Percentiles rank a stretch among this genome's conserved stretches.
phyloP scores from a whole-genome alignment of 2,329 filamentous ascomycete genomes.

The Fusarium aywerte region DNA sequence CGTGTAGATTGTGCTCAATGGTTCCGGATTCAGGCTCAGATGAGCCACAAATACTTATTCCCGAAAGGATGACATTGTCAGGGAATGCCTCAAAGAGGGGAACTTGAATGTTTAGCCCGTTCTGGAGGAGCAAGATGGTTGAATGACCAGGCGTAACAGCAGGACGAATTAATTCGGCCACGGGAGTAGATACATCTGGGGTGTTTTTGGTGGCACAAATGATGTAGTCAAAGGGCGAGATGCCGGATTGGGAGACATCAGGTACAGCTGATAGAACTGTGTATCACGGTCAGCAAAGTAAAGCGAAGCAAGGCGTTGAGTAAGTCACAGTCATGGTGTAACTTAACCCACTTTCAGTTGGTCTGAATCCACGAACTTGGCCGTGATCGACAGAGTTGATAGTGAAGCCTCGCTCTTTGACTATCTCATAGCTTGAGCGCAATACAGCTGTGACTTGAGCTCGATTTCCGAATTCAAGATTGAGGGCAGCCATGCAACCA shows the following conservation, averaged over 20 bases:
- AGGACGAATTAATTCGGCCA: conserved; percentile 39
- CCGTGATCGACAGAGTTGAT: conserved; percentile 44
- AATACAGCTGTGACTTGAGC: conserved; percentile 42
- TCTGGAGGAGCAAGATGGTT: conserved; percentile 41
- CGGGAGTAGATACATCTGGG: conserved; percentile 31
- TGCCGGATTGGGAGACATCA: conserved; percentile 26
- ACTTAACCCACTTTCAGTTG: conserved; percentile 34
- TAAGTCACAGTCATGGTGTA: not conserved
- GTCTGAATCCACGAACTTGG: conserved; percentile 32
- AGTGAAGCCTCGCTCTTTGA: conserved; percentile 39
- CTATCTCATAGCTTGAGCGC: conserved; percentile 41
- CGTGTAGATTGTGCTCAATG: conserved; percentile 40
- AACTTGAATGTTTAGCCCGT: conserved; percentile 43
- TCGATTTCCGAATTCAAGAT: conserved; percentile 36
- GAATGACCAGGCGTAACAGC: conserved; percentile 37
- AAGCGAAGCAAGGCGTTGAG: not conserved
- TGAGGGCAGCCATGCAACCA: conserved; percentile 41
- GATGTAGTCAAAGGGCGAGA: conserved; percentile 42
- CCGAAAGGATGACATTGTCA: conserved; percentile 38
- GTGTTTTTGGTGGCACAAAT: conserved; percentile 43
- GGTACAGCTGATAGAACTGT: conserved; percentile 37
- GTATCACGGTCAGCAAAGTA: conserved; percentile 2
- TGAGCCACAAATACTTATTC: conserved; percentile 44
- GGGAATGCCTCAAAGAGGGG: conserved; percentile 39
- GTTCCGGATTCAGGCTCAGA: conserved; percentile 37